A percentile compares a stretch with the other conserved stretches of the same genome.
Conservation (phyloP, 2,329 filamentous ascomycete genomes). For the Didymella arachidicola region DNA sequence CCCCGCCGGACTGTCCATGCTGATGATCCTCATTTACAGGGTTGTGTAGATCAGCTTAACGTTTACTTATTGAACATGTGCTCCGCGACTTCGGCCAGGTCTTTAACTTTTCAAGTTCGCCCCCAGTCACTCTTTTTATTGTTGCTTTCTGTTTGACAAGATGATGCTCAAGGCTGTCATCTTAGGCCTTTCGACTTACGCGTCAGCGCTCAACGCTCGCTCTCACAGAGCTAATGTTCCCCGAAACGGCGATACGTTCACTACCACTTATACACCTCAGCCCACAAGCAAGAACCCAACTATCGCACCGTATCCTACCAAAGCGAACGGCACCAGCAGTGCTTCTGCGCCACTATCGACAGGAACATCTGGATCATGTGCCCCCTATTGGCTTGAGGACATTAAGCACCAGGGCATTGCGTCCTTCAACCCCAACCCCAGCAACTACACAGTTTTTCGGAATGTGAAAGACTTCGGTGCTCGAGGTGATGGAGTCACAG, state of each 20-base stretch:
- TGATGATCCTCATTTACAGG: conserved; percentile 11
- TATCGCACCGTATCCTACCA: conserved; percentile 20
- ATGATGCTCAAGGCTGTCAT: conserved; percentile 23
- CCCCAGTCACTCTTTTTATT: conserved; percentile 21
- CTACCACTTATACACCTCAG: conserved; percentile 2
- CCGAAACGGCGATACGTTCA: conserved; percentile 1
- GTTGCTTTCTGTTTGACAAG: conserved; percentile 5
- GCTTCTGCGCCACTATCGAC: conserved; percentile 26
- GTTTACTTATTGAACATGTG: conserved; percentile 15
- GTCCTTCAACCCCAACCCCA: conserved; percentile 49
- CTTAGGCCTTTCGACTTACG: conserved; percentile 24
- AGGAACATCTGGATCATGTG: conserved; percentile 28
- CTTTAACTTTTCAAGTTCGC: conserved; percentile 1
- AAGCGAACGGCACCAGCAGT: conserved; percentile 15
- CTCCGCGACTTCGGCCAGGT: neutral
- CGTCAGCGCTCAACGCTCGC: conserved; percentile 27
- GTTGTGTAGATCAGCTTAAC: conserved; percentile 12
- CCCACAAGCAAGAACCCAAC: conserved; percentile 20
- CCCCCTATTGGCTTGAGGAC: conserved; percentile 52
- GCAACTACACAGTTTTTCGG: conserved; percentile 52
- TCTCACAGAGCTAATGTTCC: conserved; percentile 7
- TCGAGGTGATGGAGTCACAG: conserved; percentile 44
- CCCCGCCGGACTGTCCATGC: conserved; percentile 3
- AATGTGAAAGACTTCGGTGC: conserved; percentile 56
- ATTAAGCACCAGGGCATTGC: conserved; percentile 54